These are phyloP conservation scores for Aspergillus nidulans DNA, from an alignment of 495 filamentous ascomycete species.

Conservation along the genomic window DNA sequence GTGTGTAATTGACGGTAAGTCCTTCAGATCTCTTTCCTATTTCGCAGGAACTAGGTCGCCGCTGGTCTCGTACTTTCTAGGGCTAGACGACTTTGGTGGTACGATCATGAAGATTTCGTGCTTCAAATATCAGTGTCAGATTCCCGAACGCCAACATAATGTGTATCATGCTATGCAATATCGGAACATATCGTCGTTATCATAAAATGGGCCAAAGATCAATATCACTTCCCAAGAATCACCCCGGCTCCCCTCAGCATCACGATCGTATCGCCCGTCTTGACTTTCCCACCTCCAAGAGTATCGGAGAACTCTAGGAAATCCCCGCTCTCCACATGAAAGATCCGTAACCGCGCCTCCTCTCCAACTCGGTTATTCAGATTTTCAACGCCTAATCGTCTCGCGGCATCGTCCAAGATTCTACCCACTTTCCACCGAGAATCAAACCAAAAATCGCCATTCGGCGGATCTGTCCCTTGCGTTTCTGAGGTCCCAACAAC, in stretches of 20 bases:
- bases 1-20: too few relatives aligned
- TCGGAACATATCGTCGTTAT: neutral
- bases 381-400: slow-evolving; percentile 75
- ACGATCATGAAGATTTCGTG: too few relatives aligned
- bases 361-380: slow-evolving; percentile 82
- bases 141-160: slow-evolving; percentile 3
- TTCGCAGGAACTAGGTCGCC: too few relatives aligned
- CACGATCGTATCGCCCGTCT: slow-evolving; percentile 83
- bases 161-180: slow-evolving; percentile 11
- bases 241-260: slow-evolving; percentile 77
- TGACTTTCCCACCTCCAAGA: slow-evolving; percentile 56
- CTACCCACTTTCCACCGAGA: slow-evolving; percentile 83
- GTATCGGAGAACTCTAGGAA: slow-evolving; percentile 84
- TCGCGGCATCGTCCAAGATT: slow-evolving; percentile 83
- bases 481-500: slow-evolving; percentile 74
- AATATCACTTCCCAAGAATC: slow-evolving; percentile 38
- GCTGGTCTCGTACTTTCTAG: too few relatives aligned
- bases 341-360: slow-evolving; percentile 74
- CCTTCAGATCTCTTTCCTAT: too few relatives aligned
- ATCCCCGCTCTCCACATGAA: slow-evolving; percentile 85
- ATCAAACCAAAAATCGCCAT: slow-evolving; percentile 78
- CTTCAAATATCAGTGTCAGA: too few relatives aligned
- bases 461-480: slow-evolving; percentile 70
- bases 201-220: neutral
- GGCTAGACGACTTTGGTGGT: too few relatives aligned